Percentiles rank a stretch among this genome's conserved stretches.
These are phyloP conservation scores for Botrytis galanthina DNA, from an alignment of 2,329 filamentous ascomycete genomes.

Conservation along the genomic window DNA sequence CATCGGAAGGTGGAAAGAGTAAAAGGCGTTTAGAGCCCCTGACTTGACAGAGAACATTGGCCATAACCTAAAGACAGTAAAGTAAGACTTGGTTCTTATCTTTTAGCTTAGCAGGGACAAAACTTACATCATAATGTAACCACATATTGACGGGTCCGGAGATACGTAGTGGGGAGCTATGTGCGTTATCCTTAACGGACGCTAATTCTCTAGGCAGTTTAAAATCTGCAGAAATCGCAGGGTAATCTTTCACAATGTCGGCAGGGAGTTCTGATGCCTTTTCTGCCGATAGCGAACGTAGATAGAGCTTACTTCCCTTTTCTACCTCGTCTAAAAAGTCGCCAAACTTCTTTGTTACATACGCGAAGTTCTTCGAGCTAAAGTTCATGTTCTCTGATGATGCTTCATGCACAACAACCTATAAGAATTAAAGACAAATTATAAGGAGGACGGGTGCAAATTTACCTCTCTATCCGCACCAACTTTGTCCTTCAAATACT, in stretches of 20 bases:
- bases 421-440: constrained; percentile 24
- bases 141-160: constrained; percentile 82
- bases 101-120: no score
- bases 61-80: constrained; percentile 62
- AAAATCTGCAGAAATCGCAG: constrained; percentile 68
- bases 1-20: constrained; percentile 76
- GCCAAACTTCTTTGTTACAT: constrained; percentile 65
- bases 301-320: constrained; percentile 64
- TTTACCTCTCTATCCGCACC: constrained; percentile 59
- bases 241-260: constrained; percentile 69
- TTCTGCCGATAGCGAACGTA: constrained; percentile 71
- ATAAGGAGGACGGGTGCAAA: not conserved
- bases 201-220: constrained; percentile 59
- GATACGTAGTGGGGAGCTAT: constrained; percentile 77
- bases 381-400: constrained; percentile 71
- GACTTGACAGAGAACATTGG: constrained; percentile 82
- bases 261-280: constrained; percentile 69
- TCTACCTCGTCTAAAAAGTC: constrained; percentile 62
- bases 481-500: constrained; percentile 63
- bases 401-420: constrained; percentile 75
- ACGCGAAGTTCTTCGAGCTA: constrained; percentile 77
- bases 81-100: constrained; percentile 17
- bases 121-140: constrained; percentile 78
- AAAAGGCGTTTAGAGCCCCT: constrained; percentile 69
- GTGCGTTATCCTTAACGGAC: constrained; percentile 58